These are phyloP conservation scores for Cadophora malorum DNA, from an alignment of 2,329 filamentous ascomycete genomes.

Conservation along the genomic window DNA sequence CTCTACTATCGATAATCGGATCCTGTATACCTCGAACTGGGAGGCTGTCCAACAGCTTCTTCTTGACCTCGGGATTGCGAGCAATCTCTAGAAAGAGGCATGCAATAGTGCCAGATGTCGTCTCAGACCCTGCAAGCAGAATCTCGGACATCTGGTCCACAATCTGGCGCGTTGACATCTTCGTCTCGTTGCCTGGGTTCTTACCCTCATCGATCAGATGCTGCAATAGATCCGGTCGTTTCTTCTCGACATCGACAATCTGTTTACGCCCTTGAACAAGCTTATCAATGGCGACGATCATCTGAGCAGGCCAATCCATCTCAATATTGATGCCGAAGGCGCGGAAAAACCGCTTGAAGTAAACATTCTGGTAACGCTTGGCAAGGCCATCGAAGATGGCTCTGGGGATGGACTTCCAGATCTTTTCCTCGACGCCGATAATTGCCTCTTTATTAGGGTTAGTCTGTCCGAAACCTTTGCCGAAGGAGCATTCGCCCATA, in stretches of 20 bases:
- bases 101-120: conserved; percentile 41
- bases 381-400: conserved; percentile 35
- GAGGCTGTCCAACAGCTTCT: conserved; percentile 26
- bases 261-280: conserved; percentile 23
- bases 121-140: conserved; percentile 42
- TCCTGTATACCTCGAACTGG: not conserved
- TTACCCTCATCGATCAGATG: conserved; percentile 36
- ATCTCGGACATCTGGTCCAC: conserved; percentile 33
- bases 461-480: conserved; percentile 41
- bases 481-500: conserved; percentile 42
- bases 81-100: conserved; percentile 42
- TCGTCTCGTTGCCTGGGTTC: conserved; percentile 30
- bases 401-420: conserved; percentile 34
- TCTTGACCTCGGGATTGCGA: conserved; percentile 36
- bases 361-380: conserved; percentile 32
- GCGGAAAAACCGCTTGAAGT: conserved; percentile 33
- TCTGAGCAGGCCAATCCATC: conserved; percentile 36
- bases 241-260: not conserved
- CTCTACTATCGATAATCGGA: conserved; percentile 18
- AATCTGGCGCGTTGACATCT: conserved; percentile 21
- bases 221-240: conserved; percentile 32
- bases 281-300: conserved; percentile 32
- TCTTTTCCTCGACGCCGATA: conserved; percentile 33
- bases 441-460: conserved; percentile 34
- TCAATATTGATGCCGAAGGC: conserved; percentile 32